Conservation (phyloP, 164 flowering plant species). For the Platanus orientalis region DNA sequence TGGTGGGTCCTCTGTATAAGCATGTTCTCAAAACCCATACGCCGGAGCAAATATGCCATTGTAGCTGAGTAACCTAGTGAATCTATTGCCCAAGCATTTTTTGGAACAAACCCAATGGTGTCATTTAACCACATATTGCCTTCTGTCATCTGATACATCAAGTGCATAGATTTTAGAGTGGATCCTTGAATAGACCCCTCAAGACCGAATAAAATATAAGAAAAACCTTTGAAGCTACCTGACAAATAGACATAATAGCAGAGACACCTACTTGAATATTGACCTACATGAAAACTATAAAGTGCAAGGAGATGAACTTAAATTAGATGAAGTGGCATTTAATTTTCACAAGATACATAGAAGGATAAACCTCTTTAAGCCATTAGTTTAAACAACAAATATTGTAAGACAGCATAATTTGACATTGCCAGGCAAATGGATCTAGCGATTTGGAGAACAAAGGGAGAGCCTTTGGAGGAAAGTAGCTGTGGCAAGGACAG, state of each 20-base stretch:
- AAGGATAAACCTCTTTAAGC: no score
- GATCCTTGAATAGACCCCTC: not conserved
- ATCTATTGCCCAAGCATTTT: conserved; percentile 98
- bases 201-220: not conserved
- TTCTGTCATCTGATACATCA: conserved; percentile 68
- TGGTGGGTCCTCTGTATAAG: conserved; percentile 97
- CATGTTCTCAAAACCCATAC: conserved; percentile 99
- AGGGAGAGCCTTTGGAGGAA: no score
- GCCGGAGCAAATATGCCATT: conserved; percentile 98
- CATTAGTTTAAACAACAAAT: no score
- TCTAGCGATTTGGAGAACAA: no score
- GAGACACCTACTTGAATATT: not conserved
- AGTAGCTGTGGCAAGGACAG: no score
- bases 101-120: conserved; percentile 86
- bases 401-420: no score
- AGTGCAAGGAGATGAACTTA: no score
- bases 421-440: no score
- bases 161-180: conserved; percentile 5
- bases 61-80: conserved; percentile 98
- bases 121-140: conserved; percentile 97
- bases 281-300: no score
- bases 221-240: not conserved
- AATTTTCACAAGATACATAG: no score
- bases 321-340: no score
- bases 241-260: not conserved